Percentiles rank a stretch among this genome's conserved stretches.
These are phyloP conservation scores for Groenewaldozyma auringiensis DNA, from an alignment of 1,139 yeast genomes.

Conservation along the genomic window DNA sequence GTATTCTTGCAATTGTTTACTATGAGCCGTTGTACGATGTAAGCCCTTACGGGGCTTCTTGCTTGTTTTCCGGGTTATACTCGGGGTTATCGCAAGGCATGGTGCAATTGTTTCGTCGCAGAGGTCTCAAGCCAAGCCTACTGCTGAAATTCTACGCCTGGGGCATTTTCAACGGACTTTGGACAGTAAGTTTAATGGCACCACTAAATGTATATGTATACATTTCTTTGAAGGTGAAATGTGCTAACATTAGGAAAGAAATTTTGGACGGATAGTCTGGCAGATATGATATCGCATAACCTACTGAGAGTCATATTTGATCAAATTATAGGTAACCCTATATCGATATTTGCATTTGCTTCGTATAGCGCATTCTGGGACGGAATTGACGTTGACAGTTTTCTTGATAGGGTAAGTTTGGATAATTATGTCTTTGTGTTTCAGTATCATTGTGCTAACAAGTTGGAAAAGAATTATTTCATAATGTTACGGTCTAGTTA, in stretches of 20 bases:
- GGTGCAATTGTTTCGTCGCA: slow-evolving; percentile 23
- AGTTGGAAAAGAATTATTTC: slow-evolving; percentile 16
- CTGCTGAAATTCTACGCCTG: slow-evolving; percentile 32
- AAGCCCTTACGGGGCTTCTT: slow-evolving; percentile 30
- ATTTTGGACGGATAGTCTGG: slow-evolving; percentile 32
- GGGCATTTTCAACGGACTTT: slow-evolving; percentile 32
- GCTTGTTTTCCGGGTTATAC: slow-evolving; percentile 27
- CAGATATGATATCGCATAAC: slow-evolving; percentile 17
- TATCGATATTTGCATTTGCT: slow-evolving; percentile 28
- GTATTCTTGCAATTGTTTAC: slow-evolving; percentile 11
- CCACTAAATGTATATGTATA: too few species aligned
- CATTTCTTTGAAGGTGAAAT: neutral
- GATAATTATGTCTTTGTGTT: neutral
- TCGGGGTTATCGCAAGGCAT: slow-evolving; percentile 32
- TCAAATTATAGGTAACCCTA: slow-evolving; percentile 31
- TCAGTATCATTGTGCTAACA: too few species aligned
- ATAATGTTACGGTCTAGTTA: slow-evolving; percentile 27
- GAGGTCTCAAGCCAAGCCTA: slow-evolving; percentile 13
- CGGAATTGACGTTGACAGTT: slow-evolving; percentile 29
- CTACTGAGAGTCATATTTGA: slow-evolving; percentile 26
- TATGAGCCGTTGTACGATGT: slow-evolving; percentile 21
- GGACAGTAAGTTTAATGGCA: slow-evolving; percentile 24
- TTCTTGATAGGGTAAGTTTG: slow-evolving; percentile 21
- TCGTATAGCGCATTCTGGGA: slow-evolving; percentile 32
- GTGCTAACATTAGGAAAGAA: slow-evolving; percentile 16